phyloP scores from a whole-genome alignment of 2,329 filamentous ascomycete genomes.

The Nigrospora oryzae region DNA sequence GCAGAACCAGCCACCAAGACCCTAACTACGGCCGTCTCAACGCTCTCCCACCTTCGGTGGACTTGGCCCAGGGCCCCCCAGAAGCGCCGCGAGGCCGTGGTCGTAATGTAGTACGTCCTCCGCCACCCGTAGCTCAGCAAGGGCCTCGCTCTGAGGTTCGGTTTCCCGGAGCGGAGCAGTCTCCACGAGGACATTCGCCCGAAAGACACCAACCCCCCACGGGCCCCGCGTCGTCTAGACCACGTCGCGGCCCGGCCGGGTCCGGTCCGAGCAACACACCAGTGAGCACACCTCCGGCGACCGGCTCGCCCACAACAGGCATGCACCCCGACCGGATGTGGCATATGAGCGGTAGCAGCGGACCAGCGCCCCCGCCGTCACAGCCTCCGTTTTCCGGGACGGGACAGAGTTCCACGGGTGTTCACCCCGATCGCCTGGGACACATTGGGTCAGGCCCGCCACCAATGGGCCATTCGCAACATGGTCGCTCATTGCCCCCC shows the following conservation, averaged over 20 bases:
- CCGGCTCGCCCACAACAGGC: constrained; percentile 12
- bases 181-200: constrained; percentile 32
- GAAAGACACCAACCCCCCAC: constrained; percentile 42
- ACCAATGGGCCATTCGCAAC: constrained; percentile 13
- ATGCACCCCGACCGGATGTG: constrained; percentile 22
- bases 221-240: constrained; percentile 41
- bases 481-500: constrained; percentile 17
- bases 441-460: constrained; percentile 22
- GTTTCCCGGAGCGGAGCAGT: constrained; percentile 27
- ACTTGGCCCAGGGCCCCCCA: constrained; percentile 31
- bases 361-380: constrained; percentile 7
- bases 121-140: constrained; percentile 20
- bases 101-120: constrained; percentile 29
- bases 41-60: constrained; percentile 33
- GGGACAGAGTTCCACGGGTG: constrained; percentile 12
- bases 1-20: constrained; percentile 44
- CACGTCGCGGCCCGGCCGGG: constrained; percentile 30
- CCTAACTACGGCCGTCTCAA: constrained; percentile 56
- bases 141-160: constrained; percentile 32
- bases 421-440: constrained; percentile 33
- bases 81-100: constrained; percentile 48
- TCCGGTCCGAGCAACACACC: constrained; percentile 9
- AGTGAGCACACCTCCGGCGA: constrained; percentile 14
- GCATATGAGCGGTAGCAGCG: constrained; percentile 13
- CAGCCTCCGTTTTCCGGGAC: constrained; percentile 14